Evolutionary conservation across 2,329 filamentous ascomycete species (phyloP).

Genomic region (Trichoderma asperellum): DNA sequence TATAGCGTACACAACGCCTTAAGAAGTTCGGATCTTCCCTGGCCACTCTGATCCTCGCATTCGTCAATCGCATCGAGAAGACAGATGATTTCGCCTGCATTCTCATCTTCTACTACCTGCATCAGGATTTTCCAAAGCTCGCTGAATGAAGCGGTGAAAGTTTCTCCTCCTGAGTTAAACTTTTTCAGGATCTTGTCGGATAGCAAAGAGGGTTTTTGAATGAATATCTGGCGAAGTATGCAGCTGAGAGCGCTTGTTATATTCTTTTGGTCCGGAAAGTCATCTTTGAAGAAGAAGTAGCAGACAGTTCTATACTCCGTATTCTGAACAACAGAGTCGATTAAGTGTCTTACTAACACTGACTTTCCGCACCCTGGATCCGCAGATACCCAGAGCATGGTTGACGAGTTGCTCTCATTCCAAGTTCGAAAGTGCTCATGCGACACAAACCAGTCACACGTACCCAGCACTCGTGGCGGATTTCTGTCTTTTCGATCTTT

Average conservation of each 20-base stretch:
- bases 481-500: slow-evolving; percentile 32
- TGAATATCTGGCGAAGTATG: slow-evolving; percentile 46
- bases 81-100: slow-evolving; percentile 39
- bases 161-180: slow-evolving; percentile 32
- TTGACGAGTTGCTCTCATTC: neutral
- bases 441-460: slow-evolving; percentile 32
- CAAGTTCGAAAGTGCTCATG: slow-evolving; percentile 28
- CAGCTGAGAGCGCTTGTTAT: slow-evolving; percentile 39
- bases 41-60: slow-evolving; percentile 34
- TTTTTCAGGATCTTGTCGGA: slow-evolving; percentile 32
- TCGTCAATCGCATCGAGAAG: slow-evolving; percentile 50
- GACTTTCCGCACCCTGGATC: slow-evolving; percentile 52
- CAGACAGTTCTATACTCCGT: slow-evolving; percentile 36
- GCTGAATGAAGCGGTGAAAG: slow-evolving; percentile 33
- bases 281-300: slow-evolving; percentile 53
- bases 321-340: slow-evolving; percentile 38
- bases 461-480: slow-evolving; percentile 22
- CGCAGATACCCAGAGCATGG: slow-evolving; percentile 42
- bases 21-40: slow-evolving; percentile 33
- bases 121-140: slow-evolving; percentile 42
- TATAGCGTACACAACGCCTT: slow-evolving; percentile 37
- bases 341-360: slow-evolving; percentile 44
- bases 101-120: slow-evolving; percentile 19
- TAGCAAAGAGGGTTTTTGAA: slow-evolving; percentile 33
- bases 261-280: slow-evolving; percentile 43